Conservation (phyloP, 2,329 filamentous ascomycete species). For the Dothistroma septosporum region DNA sequence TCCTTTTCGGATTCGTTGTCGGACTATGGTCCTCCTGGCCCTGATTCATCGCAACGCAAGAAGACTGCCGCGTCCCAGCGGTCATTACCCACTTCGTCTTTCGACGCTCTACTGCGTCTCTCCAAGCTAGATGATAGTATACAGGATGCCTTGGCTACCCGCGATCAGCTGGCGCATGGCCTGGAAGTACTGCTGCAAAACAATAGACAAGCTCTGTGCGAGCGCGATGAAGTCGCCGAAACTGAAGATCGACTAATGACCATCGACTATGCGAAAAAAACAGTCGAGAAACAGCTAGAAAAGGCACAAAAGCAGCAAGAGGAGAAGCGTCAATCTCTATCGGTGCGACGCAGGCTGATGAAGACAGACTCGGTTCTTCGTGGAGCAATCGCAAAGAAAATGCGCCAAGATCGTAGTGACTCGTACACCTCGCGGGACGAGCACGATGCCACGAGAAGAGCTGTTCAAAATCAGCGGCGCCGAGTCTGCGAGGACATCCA, state of each 20-base stretch:
- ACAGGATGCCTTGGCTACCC: conserved; percentile 78
- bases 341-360: conserved; percentile 64
- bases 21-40: conserved; percentile 20
- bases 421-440: conserved; percentile 37
- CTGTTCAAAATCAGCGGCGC: conserved; percentile 78
- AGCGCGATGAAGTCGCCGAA: conserved; percentile 38
- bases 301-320: conserved; percentile 59
- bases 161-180: conserved; percentile 68
- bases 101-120: conserved; percentile 81
- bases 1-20: conserved; percentile 25
- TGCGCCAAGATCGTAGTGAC: conserved; percentile 54
- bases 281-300: conserved; percentile 64
- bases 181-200: conserved; percentile 56
- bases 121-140: conserved; percentile 86
- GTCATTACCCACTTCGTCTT: conserved; percentile 67
- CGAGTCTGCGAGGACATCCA: conserved; percentile 82
- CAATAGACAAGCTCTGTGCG: conserved; percentile 37
- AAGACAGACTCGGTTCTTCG: conserved; percentile 36
- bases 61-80: conserved; percentile 20
- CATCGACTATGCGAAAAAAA: conserved; percentile 51
- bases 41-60: conserved; percentile 36
- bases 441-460: conserved; percentile 50
- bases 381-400: conserved; percentile 40
- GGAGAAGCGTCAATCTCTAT: conserved; percentile 64
- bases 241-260: conserved; percentile 43